Percentiles rank a stretch among this genome's conserved stretches.
Conservation (phyloP, 768 basidiomycete species). For the Agaricus subrufescens region DNA sequence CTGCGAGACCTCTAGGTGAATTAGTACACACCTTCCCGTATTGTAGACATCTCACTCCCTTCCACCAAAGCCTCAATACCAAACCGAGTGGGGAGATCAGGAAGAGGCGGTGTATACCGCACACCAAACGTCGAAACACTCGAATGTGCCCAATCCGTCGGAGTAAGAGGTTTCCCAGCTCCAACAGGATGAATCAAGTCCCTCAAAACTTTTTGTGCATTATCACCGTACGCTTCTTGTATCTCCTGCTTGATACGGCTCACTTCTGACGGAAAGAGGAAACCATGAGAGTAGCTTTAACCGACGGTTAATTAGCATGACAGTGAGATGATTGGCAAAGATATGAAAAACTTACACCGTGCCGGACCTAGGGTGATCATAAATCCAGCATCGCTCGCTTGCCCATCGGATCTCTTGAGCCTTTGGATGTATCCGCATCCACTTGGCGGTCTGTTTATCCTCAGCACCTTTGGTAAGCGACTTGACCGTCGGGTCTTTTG, state of each 20-base stretch:
- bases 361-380: constrained; percentile 92
- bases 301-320: constrained; percentile 6
- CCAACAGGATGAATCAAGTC: constrained; percentile 19
- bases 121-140: constrained; percentile 83
- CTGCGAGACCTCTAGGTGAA: not conserved
- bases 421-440: constrained; percentile 86
- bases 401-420: constrained; percentile 80
- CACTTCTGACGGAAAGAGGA: constrained; percentile 88
- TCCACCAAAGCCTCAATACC: constrained; percentile 92
- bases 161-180: constrained; percentile 34
- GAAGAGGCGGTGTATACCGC: constrained; percentile 65
- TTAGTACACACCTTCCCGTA: constrained; percentile 52
- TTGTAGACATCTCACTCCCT: constrained; percentile 76
- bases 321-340: not conserved
- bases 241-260: constrained; percentile 59
- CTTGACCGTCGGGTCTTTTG: constrained; percentile 67
- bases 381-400: constrained; percentile 94
- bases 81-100: constrained; percentile 59
- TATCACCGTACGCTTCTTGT: constrained; percentile 43
- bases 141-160: constrained; percentile 70
- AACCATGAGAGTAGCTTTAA: constrained; percentile 86
- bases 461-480: constrained; percentile 75
- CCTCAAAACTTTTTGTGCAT: constrained; percentile 26
- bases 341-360: constrained; percentile 66
- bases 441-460: constrained; percentile 90